Base-by-base conservation (phyloP, 1,284 basidiomycete species). In the Fomitopsis schrenkii region DNA sequence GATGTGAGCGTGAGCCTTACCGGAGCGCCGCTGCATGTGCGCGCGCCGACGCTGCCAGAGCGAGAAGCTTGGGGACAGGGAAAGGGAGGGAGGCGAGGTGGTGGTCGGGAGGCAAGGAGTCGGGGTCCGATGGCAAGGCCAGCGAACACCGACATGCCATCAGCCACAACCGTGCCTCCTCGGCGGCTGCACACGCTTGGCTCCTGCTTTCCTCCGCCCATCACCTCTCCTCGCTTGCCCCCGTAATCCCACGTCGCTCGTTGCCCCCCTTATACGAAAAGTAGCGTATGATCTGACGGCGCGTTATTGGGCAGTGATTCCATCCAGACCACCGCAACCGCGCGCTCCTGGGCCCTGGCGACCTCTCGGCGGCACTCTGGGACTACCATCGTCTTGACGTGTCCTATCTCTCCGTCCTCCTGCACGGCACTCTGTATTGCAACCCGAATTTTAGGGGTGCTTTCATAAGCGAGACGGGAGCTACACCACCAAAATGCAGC, bases 1-100 rank as follows among this genome's bases (percentile, higher is more conserved):
- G 62, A 88, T 86, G 71, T 80, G 81, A 59, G 84, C 82, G 63
- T 79, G 76, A 57, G 75, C 77, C 69, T 82, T 82, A 52, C 73
- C 77, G 59, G 77, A 69, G 63, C 86, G 83, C 70, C 87, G 81
- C 68, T 86, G 86, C 86, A 88, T 87, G 36, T 67, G 66, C 64
- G 57, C 44, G 50, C 48, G 59, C 19, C 61, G 63, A 56, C 63
- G 62, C 44, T 53, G 56, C 42, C 57, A 58, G 54, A 60, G 61
- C 40, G 26, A 22, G 44, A 46, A 19, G 54, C 46, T 52, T 56
- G 60, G 50, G 40, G 53, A 22, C 42, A 19, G 40, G 40, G 40
- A 50, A 36, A 26, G 50, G 48, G 38, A 9, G 35, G 35, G 38
- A 36, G 38, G 38, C 12, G 38, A 22, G 56, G 55, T 57, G 57